Evolutionary conservation across 2,329 filamentous ascomycete genomes (phyloP).

Genomic region (Colletotrichum spaethianum): DNA sequence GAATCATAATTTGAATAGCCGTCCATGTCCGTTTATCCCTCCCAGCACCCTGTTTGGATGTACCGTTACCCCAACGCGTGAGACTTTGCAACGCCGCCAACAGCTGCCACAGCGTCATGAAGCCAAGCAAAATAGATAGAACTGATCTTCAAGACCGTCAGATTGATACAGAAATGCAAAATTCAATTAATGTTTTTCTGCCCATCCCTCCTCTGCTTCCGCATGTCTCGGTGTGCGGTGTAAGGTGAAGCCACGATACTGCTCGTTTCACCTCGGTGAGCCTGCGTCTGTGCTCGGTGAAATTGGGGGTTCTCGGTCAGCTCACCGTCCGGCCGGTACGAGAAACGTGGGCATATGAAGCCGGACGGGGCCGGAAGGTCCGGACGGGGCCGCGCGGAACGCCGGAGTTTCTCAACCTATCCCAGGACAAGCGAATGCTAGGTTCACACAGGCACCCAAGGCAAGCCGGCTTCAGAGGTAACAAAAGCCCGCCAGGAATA

Average conservation of each 20-base stretch:
- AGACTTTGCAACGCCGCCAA: neutral
- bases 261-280: neutral
- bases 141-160: neutral
- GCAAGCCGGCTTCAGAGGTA: neutral
- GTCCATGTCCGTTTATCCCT: neutral
- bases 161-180: neutral
- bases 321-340: neutral
- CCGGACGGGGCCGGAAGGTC: neutral
- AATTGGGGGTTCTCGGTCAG: neutral
- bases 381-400: too few species aligned
- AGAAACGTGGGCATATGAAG: neutral
- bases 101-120: neutral
- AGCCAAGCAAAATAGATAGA: neutral
- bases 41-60: too few species aligned
- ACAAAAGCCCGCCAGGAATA: neutral
- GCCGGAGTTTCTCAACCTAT: neutral
- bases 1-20: neutral
- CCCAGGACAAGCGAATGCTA: neutral
- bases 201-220: neutral
- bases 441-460: neutral
- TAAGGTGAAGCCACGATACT: conserved; percentile 5
- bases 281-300: conserved; percentile 2
- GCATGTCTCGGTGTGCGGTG: conserved; percentile 13
- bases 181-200: neutral
- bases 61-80: neutral